phyloP scores from a whole-genome alignment of 768 basidiomycete species.

The Kondoa subrosea region DNA sequence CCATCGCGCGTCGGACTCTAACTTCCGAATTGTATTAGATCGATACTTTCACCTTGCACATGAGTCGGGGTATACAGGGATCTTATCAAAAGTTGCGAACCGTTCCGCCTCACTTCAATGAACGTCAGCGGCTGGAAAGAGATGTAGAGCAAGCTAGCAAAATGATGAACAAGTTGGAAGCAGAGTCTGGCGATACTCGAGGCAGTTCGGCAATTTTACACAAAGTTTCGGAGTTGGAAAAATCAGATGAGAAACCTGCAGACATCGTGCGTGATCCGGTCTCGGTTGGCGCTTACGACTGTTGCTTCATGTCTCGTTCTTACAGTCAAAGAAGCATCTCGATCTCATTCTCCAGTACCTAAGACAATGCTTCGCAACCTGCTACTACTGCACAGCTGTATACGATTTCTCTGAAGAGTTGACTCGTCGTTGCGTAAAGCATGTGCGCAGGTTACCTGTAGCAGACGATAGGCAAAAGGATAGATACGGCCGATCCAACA shows the following conservation, averaged over 20 bases:
- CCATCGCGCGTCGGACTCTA: constrained; percentile 9
- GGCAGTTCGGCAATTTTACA: constrained; percentile 45
- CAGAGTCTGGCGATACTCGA: constrained; percentile 37
- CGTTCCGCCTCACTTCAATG: constrained; percentile 64
- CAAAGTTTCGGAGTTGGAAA: constrained; percentile 14
- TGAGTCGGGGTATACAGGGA: constrained; percentile 47
- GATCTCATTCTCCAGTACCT: constrained; percentile 88
- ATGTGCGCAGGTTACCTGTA: constrained; percentile 42
- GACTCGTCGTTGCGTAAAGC: constrained; percentile 82
- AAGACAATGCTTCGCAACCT: constrained; percentile 77
- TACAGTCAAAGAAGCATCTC: constrained; percentile 40
- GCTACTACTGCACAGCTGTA: constrained; percentile 92
- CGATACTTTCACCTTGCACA: constrained; percentile 84
- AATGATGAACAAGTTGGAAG: constrained; percentile 51
- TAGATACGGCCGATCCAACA: constrained; percentile 35
- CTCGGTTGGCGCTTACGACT: too few species aligned
- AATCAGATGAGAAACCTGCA: background rate
- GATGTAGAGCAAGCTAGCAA: constrained; percentile 66
- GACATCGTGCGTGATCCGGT: background rate
- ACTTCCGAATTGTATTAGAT: constrained; percentile 49
- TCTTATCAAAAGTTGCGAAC: constrained; percentile 60
- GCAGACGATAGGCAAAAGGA: constrained; percentile 14
- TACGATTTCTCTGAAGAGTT: constrained; percentile 89
- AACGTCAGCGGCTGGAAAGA: constrained; percentile 59
- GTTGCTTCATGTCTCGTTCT: background rate